phyloP scores from a whole-genome alignment of 2,329 filamentous ascomycete species.

The Akanthomyces muscarius region DNA sequence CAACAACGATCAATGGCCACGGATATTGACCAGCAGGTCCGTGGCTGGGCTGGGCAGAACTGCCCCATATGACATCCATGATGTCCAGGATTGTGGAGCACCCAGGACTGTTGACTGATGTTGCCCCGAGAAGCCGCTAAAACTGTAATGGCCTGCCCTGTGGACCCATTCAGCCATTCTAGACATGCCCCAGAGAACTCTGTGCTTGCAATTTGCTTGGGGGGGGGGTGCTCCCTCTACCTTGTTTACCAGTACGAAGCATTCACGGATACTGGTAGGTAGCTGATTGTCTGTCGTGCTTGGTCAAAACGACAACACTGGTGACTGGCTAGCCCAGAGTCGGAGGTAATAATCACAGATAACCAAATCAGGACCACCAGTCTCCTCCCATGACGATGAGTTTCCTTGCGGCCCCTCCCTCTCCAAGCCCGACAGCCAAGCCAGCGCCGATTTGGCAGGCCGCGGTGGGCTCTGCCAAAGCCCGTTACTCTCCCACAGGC shows the following conservation, averaged over 20 bases:
- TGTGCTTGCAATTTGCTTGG: not conserved
- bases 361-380: not conserved
- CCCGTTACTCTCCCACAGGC: not conserved
- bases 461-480: not conserved
- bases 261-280: not conserved
- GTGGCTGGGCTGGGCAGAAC: no score
- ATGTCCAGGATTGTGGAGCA: not conserved
- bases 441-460: not conserved
- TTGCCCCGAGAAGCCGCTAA: not conserved
- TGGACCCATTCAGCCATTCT: not conserved
- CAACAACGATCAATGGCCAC: no score
- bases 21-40: no score
- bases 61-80: no score
- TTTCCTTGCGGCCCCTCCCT: not conserved
- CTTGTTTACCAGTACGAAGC: no score
- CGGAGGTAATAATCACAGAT: not conserved
- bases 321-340: not conserved
- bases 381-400: not conserved
- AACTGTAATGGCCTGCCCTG: constrained; percentile 2
- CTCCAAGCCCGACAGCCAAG: not conserved
- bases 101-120: not conserved
- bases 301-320: not conserved
- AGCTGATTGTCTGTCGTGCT: not conserved
- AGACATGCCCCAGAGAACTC: not conserved
- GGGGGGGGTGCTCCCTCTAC: no score